Conservation (phyloP, 1,284 basidiomycete genomes). For the Grifola frondosa region DNA sequence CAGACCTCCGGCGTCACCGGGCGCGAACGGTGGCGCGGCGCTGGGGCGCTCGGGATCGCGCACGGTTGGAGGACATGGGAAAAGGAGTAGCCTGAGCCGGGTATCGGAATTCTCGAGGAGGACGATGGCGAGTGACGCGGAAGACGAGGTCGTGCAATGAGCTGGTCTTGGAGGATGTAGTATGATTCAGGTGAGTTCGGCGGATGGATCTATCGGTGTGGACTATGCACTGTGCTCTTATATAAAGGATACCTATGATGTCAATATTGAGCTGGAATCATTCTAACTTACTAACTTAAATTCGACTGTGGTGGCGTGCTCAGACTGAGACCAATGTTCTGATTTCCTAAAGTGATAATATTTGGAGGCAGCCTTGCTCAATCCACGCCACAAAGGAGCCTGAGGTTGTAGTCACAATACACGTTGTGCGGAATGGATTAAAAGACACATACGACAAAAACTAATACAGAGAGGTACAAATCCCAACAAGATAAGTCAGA, state of each 20-base stretch:
- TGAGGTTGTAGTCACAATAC: constrained; percentile 19
- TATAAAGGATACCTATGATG: too few species aligned
- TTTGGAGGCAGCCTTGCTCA: too few species aligned
- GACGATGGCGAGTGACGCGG: constrained; percentile 79
- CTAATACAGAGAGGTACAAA: constrained; percentile 26
- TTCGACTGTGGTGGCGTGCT: too few species aligned
- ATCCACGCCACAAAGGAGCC: too few species aligned
- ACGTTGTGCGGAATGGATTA: constrained; percentile 22
- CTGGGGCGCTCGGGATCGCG: constrained; percentile 27
- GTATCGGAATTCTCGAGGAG: constrained; percentile 63
- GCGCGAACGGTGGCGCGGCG: constrained; percentile 14
- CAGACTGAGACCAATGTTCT: too few species aligned
- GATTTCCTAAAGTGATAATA: too few species aligned
- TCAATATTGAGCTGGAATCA: too few species aligned
- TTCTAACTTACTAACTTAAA: too few species aligned
- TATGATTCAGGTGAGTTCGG: too few species aligned
- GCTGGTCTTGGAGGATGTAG: too few species aligned
- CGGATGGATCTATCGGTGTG: too few species aligned
- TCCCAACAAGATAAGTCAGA: constrained; percentile 18
- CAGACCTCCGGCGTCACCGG: constrained; percentile 26
- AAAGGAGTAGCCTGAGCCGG: constrained; percentile 41
- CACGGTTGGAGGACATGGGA: constrained; percentile 28
- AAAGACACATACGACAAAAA: constrained; percentile 22
- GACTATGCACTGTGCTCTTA: too few species aligned
- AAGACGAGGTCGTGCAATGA: constrained; percentile 60